Evolutionary conservation across 768 basidiomycete genomes (phyloP).

Genomic region (Phanerodontia chrysosporium): DNA sequence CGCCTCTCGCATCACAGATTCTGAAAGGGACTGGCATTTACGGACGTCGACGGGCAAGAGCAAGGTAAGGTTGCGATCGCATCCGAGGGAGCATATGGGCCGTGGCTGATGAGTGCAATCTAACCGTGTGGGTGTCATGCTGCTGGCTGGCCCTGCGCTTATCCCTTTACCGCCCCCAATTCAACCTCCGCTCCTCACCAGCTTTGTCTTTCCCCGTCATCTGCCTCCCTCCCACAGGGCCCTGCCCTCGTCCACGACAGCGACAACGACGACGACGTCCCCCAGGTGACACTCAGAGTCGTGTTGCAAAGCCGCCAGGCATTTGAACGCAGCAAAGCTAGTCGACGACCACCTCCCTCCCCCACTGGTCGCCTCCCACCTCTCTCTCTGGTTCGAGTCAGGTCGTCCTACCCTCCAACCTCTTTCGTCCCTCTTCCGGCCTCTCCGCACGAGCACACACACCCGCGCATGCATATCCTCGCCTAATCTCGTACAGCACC

Average conservation of each 20-base stretch:
- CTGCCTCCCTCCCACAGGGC: constrained; percentile 20
- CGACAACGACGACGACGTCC: constrained; percentile 6
- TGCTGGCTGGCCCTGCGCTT: constrained; percentile 7
- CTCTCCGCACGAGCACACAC: constrained; percentile 2
- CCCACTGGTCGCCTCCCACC: constrained; percentile 17
- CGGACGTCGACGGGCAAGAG: background rate
- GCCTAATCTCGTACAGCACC: constrained; percentile 7
- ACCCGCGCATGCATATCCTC: constrained; percentile 14
- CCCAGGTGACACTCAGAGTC: constrained; percentile 2
- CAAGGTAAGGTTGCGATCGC: constrained; percentile 5
- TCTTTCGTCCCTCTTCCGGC: background rate
- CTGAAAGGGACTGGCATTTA: too few relatives aligned
- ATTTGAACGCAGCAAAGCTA: constrained; percentile 11
- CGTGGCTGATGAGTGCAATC: constrained; percentile 9
- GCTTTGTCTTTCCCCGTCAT: constrained; percentile 26
- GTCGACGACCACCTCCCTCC: constrained; percentile 23
- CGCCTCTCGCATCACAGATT: too few relatives aligned
- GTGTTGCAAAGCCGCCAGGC: background rate
- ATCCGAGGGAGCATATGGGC: constrained; percentile 14
- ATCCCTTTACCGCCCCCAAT: constrained; percentile 18
- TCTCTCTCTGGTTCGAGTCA: constrained; percentile 5
- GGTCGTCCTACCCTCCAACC: background rate
- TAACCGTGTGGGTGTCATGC: constrained; percentile 8
- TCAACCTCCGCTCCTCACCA: constrained; percentile 20
- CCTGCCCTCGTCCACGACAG: constrained; percentile 6